Evolutionary conservation across 2,329 filamentous ascomycete genomes (phyloP), one percentile per base, ranked within the genome.

Genomic region (Aspergillus tamarii): DNA sequence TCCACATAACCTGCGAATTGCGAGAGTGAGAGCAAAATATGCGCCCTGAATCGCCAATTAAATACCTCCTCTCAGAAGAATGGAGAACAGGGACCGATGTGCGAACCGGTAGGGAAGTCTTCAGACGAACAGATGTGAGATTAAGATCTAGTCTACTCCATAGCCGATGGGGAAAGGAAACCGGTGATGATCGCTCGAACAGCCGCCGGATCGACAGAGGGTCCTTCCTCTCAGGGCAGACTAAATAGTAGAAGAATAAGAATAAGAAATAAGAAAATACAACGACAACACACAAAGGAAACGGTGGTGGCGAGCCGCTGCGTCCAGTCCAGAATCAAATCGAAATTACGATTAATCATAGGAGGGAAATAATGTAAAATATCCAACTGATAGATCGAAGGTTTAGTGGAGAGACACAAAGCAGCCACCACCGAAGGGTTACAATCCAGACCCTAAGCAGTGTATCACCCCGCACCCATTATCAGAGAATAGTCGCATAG

Each of bases 171-270:
- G 26, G 26, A 28, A 52, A 32, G 30, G 16, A 11, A 54, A 36
- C 10, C 52, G 52, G 52, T 19, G 12, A 23, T 55, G 52, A 55
- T 39, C 52, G 34, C 30, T 39, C 39, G 7, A 39, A 55, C 58
- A 55, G 36, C 34, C 58, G 50, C 48, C 50, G 50, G 58, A 60
- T 60, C 48, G 50, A 26, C 58, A 55, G 46, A 41, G 36, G 36
- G 26, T 34, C 16, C 48, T 52, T 52, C 48, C 48, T 32, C 7
- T 32, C 48, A 50, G 46, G 46, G 28, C 11, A 19, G n/a, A 46
- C 19, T 46, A 54, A 34, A 53, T 14, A 36, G 11, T 14, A 14
- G 32, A 36, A 21, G 32, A 12, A 34, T 7, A 16, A 23, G 26
- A 36, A 48, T 7, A 6, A 26, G 11, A 11, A 36, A 48, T 7